phyloP scores from a whole-genome alignment of 495 filamentous ascomycete genomes.

The Lophiostoma macrostomum region DNA sequence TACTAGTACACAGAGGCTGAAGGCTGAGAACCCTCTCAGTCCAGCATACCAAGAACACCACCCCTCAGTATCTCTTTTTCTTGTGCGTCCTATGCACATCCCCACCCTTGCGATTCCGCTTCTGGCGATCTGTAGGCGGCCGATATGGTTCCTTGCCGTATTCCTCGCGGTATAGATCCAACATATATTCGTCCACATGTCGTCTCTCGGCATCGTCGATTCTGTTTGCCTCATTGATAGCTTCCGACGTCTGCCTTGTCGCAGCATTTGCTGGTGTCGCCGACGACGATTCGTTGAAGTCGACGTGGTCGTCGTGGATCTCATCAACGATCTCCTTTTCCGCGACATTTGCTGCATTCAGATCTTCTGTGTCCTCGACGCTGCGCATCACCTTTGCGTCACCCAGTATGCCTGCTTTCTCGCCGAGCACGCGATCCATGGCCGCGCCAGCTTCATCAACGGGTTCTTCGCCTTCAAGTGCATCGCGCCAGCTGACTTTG shows the following conservation, averaged over 20 bases:
- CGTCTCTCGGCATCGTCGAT: slow-evolving; percentile 45
- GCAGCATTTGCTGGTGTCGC: slow-evolving; percentile 41
- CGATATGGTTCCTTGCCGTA: slow-evolving; percentile 75
- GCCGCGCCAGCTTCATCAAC: slow-evolving; percentile 67
- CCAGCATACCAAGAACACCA: too few species aligned
- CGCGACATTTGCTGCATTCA: slow-evolving; percentile 77
- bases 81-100: slow-evolving; percentile 46
- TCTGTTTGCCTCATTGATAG: slow-evolving; percentile 15
- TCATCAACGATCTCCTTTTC: slow-evolving; percentile 85
- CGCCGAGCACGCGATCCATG: slow-evolving; percentile 80
- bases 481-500: slow-evolving; percentile 68
- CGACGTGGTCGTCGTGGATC: slow-evolving; percentile 77
- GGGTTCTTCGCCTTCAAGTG: slow-evolving; percentile 58
- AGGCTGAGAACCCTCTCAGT: too few species aligned
- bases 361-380: slow-evolving; percentile 91
- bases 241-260: slow-evolving; percentile 32
- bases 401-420: slow-evolving; percentile 42
- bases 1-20: too few species aligned
- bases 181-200: slow-evolving; percentile 82
- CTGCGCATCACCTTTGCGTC: slow-evolving; percentile 69
- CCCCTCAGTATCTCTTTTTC: slow-evolving; percentile 22
- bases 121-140: slow-evolving; percentile 76
- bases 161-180: slow-evolving; percentile 71
- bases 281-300: slow-evolving; percentile 74
- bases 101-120: slow-evolving; percentile 70